Evolutionary conservation across 768 basidiomycete genomes (phyloP), one percentile per base, ranked within the genome.

Genomic region (Tulasnella sp.): DNA sequence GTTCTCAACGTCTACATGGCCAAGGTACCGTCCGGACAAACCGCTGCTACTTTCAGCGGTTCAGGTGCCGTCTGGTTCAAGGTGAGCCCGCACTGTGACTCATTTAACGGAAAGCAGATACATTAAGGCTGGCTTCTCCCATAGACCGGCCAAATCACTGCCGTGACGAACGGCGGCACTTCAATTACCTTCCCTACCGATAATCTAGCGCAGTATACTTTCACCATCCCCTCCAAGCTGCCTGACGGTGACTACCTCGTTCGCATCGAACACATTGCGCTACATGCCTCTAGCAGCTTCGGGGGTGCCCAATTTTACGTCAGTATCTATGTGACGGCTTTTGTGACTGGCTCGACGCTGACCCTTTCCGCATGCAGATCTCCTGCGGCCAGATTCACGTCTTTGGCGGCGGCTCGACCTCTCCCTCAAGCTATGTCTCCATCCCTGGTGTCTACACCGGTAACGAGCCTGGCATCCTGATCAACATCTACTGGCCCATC

Each of bases 41-140:
- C 79, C n/a, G 79, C 79, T 42, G 79, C 79, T n/a, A 80, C 72
- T n/a, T 80, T 41, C 44, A 72, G 77, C 40, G 79, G 79, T n/a
- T 31, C 79, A 9, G 79, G 79, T 2, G 54, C 79, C 44, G 48
- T 28, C 58, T 80, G 79, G 79, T 80, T 80, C 79, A 80, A 80
- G 79, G 72, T 80, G 28, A 31, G 46, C 22, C 7, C 34, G 34
- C 28, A 7, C 22, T 20, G 31, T 34, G 6, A 78, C 40, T 20
- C 8, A 12, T 41, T 28, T 31, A 3, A 12, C 73, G 24, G 12
- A 74, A n/a, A 40, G 48, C 50, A n/a, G 46, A 16, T 16, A 58
- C 18, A 2, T 58, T 5, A 58, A 22, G n/a, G 6, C 37, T 14
- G 9, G 37, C 46, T n/a, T 54, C 11, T 22, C 34, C 3, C n/a